Conservation (phyloP, 1,284 basidiomycete species). For the Cutaneotrichosporon dermatis region DNA sequence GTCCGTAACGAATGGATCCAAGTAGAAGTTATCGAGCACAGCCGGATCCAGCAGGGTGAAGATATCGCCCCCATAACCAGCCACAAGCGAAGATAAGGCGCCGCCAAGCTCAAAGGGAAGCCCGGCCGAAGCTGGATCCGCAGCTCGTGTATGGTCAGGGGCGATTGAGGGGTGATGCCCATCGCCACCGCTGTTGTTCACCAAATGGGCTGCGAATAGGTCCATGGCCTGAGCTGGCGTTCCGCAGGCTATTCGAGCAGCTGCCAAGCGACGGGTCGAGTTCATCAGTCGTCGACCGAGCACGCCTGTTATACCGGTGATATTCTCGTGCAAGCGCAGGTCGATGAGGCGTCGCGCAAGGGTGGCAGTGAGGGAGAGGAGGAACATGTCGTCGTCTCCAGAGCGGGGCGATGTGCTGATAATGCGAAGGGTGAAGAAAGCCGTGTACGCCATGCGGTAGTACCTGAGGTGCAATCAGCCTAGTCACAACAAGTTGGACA, state of each 20-base stretch:
- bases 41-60: not conserved
- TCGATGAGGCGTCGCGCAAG: slow-evolving; percentile 16
- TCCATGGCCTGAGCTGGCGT: not conserved
- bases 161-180: not conserved
- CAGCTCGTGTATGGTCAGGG: not conserved
- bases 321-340: slow-evolving; percentile 18
- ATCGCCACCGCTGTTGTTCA: not conserved
- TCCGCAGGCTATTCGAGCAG: not conserved
- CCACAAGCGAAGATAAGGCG: not conserved
- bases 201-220: not conserved
- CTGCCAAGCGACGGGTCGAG: slow-evolving; percentile 13
- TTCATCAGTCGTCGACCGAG: slow-evolving; percentile 18
- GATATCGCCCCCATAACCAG: not conserved
- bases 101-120: not conserved
- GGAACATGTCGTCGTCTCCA: slow-evolving; percentile 18
- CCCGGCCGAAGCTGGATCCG: not conserved
- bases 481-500: not conserved
- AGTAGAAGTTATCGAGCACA: not conserved
- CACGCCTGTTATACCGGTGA: slow-evolving; percentile 15
- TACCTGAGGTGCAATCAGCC: slow-evolving; percentile 2
- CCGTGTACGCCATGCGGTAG: slow-evolving; percentile 20
- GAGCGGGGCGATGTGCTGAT: slow-evolving; percentile 13
- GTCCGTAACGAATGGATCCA: not conserved
- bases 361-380: slow-evolving; percentile 14
- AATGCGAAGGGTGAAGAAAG: slow-evolving; percentile 17